Evolutionary conservation across 352 stramenopile genomes (phyloP).

Genomic region (Pythium folliculosum): DNA sequence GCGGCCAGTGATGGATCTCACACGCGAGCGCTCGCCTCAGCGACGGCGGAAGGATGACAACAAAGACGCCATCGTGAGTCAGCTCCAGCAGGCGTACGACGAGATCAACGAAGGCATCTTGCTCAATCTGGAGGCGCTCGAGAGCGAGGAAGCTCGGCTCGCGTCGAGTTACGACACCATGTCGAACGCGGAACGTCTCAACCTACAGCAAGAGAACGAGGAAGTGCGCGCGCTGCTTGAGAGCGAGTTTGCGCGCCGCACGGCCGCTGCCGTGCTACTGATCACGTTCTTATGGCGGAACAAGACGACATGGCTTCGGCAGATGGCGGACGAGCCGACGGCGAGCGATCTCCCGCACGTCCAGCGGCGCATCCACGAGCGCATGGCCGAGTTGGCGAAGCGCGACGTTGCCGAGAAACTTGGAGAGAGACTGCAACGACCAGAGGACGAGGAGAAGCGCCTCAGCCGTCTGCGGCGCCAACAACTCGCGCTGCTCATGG

Average conservation of each 20-base stretch:
- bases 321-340: neutral
- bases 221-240: conserved; percentile 42
- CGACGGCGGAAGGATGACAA: neutral
- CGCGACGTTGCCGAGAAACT: neutral
- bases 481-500: neutral
- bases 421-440: neutral
- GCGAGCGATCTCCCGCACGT: conserved; percentile 9
- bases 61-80: neutral
- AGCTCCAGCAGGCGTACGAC: conserved; percentile 14
- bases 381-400: conserved; percentile 3
- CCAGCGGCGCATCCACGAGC: conserved; percentile 6
- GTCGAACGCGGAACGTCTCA: conserved; percentile 12
- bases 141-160: conserved; percentile 19
- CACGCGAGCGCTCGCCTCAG: neutral
- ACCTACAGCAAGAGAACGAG: conserved; percentile 45
- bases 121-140: conserved; percentile 40
- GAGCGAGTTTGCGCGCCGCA: conserved; percentile 31
- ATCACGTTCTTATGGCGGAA: conserved; percentile 29
- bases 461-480: neutral
- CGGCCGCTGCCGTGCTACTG: conserved; percentile 39
- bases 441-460: neutral
- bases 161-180: conserved; percentile 20
- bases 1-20: neutral
- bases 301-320: neutral
- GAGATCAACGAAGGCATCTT: conserved; percentile 15